Evolutionary conservation across 164 flowering plant species (phyloP).

Genomic region (grape (Vitis vinifera)): DNA sequence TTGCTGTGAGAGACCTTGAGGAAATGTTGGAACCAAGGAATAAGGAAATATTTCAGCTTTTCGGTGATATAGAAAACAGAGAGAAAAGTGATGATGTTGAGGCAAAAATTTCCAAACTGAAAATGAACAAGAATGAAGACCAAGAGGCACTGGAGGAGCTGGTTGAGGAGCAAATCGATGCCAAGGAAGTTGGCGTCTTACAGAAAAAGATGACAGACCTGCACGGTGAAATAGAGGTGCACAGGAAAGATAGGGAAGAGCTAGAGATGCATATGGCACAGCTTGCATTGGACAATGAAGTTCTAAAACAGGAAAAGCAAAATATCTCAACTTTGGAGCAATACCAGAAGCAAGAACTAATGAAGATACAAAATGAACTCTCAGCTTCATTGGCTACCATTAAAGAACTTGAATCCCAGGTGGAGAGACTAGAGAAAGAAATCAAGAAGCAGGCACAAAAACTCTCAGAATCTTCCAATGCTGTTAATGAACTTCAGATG

Average conservation of each 20-base stretch:
- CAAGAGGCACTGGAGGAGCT: not conserved
- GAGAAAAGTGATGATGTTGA: slow-evolving; percentile 10
- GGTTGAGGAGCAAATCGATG: slow-evolving; percentile 11
- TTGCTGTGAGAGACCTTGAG: slow-evolving; percentile 41
- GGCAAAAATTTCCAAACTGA: slow-evolving; percentile 2
- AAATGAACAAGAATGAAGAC: not conserved
- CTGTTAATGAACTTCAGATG: slow-evolving; percentile 34
- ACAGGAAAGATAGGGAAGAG: slow-evolving; percentile 29
- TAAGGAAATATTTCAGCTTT: slow-evolving; percentile 22
- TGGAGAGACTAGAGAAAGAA: slow-evolving; percentile 30
- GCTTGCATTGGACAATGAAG: slow-evolving; percentile 27
- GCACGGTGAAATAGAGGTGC: slow-evolving; percentile 26
- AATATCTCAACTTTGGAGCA: slow-evolving; percentile 25
- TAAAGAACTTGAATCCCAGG: slow-evolving; percentile 32
- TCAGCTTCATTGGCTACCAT: slow-evolving; percentile 17
- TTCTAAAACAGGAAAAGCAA: slow-evolving; percentile 31
- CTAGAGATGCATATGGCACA: slow-evolving; percentile 26
- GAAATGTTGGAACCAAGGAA: slow-evolving; percentile 35
- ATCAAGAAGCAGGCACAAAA: slow-evolving; percentile 27
- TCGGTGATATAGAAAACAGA: slow-evolving; percentile 11
- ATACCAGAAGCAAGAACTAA: slow-evolving; percentile 11
- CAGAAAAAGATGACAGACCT: slow-evolving; percentile 28
- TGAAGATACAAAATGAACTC: slow-evolving; percentile 14
- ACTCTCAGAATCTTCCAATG: slow-evolving; percentile 25
- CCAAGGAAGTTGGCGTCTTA: slow-evolving; percentile 19